Conservation (phyloP, 345 rosid genomes). For the Pistacia integerrima region DNA sequence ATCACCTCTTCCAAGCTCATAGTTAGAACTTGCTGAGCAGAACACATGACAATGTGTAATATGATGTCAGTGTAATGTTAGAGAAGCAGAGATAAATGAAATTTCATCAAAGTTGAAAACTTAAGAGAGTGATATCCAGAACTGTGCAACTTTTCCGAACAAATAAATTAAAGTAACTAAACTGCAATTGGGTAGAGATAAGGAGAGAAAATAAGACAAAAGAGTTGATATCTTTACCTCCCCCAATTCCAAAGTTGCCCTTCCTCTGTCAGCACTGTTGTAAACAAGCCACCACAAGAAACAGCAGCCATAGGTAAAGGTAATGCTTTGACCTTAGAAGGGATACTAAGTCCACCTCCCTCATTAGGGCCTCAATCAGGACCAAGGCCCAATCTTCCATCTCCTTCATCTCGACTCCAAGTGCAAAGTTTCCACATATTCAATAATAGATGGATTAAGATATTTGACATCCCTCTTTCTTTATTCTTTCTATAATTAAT, state of each 20-base stretch:
- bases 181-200: not conserved
- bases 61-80: not conserved
- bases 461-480: not conserved
- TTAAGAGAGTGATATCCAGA: not conserved
- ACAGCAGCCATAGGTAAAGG: constrained; percentile 64
- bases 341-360: constrained; percentile 90
- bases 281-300: constrained; percentile 94
- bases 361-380: constrained; percentile 90
- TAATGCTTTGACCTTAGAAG: constrained; percentile 73
- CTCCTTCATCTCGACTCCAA: constrained; percentile 98
- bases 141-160: not conserved
- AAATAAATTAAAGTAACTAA: not conserved
- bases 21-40: constrained; percentile 78
- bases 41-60: constrained; percentile 7
- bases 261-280: constrained; percentile 61
- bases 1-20: constrained; percentile 91
- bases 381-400: constrained; percentile 94
- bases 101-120: too few relatives aligned
- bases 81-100: not conserved
- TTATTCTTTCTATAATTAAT: not conserved
- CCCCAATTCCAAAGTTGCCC: constrained; percentile 95
- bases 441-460: constrained; percentile 15
- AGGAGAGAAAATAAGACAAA: not conserved
- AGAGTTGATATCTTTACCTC: constrained; percentile 46
- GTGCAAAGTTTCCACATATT: constrained; percentile 72